Conservation (phyloP, 176 grass and related monocot species). For the Musa schizocarpa region DNA sequence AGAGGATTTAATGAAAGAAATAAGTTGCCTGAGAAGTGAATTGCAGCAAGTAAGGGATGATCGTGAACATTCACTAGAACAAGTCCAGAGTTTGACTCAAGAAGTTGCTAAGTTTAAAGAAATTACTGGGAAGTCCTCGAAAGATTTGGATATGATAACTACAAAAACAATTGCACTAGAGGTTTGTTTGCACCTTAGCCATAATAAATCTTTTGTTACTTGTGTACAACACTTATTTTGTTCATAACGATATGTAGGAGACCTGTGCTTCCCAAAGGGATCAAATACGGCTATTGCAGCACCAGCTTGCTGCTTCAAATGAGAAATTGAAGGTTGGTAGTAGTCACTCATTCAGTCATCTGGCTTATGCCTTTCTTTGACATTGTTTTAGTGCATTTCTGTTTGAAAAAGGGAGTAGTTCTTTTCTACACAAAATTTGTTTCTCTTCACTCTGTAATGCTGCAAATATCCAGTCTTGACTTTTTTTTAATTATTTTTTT, state of each 20-base stretch:
- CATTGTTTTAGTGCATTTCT: neutral
- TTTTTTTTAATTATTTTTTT: constrained; percentile 2
- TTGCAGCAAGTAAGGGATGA: constrained; percentile 66
- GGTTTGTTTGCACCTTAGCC: constrained; percentile 33
- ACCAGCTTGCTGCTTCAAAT: constrained; percentile 44
- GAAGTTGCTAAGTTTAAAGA: constrained; percentile 42
- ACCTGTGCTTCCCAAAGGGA: constrained; percentile 42
- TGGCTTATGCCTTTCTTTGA: neutral
- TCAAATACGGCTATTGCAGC: constrained; percentile 46
- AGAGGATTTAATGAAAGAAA: constrained; percentile 65
- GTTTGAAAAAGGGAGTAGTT: neutral
- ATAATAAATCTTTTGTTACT: constrained; percentile 3
- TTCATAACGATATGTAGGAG: constrained; percentile 25
- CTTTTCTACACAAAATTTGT: neutral
- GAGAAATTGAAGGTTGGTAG: constrained; percentile 53
- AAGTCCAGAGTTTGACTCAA: constrained; percentile 39
- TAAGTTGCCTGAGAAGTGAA: constrained; percentile 52
- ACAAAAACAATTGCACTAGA: constrained; percentile 41
- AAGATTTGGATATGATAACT: constrained; percentile 36
- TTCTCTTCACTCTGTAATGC: neutral
- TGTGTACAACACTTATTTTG: constrained; percentile 3
- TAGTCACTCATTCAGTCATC: neutral
- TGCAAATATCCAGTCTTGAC: neutral
- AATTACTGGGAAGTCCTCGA: constrained; percentile 25
- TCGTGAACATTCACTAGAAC: constrained; percentile 36